These are phyloP conservation scores for Arxiozyma telluris DNA, from an alignment of 1,139 yeast species.

Conservation along the genomic window DNA sequence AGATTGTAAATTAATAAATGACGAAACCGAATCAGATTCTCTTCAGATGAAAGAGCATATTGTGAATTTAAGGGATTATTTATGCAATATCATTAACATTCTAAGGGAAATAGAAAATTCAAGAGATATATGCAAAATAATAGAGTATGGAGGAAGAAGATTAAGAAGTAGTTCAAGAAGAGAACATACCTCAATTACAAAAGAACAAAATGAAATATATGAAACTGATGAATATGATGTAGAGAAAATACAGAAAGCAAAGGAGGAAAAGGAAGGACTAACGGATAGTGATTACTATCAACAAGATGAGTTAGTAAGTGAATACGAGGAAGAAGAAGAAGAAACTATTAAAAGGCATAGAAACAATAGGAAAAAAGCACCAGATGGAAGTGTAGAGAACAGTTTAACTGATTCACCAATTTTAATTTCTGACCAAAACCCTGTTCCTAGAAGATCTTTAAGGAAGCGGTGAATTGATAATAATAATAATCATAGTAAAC, in stretches of 20 bases:
- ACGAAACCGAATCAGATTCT: background rate
- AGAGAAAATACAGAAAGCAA: background rate
- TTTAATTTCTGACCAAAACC: background rate
- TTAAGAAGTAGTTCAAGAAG: background rate
- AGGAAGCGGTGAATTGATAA: background rate
- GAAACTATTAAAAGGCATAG: background rate
- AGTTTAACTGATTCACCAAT: no score
- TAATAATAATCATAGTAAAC: background rate
- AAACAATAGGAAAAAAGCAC: background rate
- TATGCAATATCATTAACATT: conserved; percentile 13
- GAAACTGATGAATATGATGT: background rate
- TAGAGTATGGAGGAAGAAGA: background rate
- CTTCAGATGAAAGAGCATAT: background rate
- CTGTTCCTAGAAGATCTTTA: background rate
- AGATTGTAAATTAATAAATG: background rate
- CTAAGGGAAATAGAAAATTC: conserved; percentile 15
- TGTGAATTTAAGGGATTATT: conserved; percentile 13
- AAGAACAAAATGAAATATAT: background rate
- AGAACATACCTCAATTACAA: background rate
- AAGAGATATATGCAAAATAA: conserved; percentile 13
- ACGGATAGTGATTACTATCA: background rate
- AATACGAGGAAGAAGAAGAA: conserved; percentile 1
- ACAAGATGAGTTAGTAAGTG: background rate
- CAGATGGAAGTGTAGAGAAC: background rate
- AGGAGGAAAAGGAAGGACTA: background rate